Evolutionary conservation across 2,329 filamentous ascomycete genomes (phyloP), one percentile per base, ranked within the genome.

Genomic region (Acrocalymma vagum): DNA sequence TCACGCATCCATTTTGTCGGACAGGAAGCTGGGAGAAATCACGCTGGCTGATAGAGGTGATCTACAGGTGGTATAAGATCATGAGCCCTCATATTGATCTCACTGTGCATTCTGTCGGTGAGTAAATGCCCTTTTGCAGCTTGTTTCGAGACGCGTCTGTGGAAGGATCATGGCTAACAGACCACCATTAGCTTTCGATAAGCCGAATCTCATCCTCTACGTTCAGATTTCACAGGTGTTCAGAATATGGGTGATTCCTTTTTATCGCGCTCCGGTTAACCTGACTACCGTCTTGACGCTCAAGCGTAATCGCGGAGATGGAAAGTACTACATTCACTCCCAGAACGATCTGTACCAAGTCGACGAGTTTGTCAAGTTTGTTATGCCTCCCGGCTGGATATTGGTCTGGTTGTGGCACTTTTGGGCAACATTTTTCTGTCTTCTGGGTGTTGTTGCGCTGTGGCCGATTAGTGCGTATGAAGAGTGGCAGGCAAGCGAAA

Each of bases 321-420:
- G 58, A 15, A 78, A 78, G 42, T 94, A 91, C 72, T 88, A 85
- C 63, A 92, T 95, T 49, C 69, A 76, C 6, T 80, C 77, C 13
- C 91, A 96, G 64, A 85, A 95, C 52, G 90, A 96, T 62, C 72
- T 92, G 6, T 95, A 95, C 61, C 88, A 93, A 58, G 77, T 83
- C 1, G 85, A 84, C 32, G 86, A 95, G 53, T 86, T 85, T 48
- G 73, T 93, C 46, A 85, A 86, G 55, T 94, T 95, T 61, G 55
- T 92, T 13, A 58, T 80, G 8, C 80, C 75, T 9, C 78, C 81
- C 0, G 70, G 85, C 0, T 83, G 82, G 6, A 59, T 80, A 16
- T 21, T 86, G 2, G 67, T 90, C 1, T 75, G 81, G 68, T 49
- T 78, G 3, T 87, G 81, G 78, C 87, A 91, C 63, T 71, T 85